Evolutionary conservation across 2,329 filamentous ascomycete genomes (phyloP), one percentile per base, ranked within the genome.

Genomic region (Epichloe bromicola): DNA sequence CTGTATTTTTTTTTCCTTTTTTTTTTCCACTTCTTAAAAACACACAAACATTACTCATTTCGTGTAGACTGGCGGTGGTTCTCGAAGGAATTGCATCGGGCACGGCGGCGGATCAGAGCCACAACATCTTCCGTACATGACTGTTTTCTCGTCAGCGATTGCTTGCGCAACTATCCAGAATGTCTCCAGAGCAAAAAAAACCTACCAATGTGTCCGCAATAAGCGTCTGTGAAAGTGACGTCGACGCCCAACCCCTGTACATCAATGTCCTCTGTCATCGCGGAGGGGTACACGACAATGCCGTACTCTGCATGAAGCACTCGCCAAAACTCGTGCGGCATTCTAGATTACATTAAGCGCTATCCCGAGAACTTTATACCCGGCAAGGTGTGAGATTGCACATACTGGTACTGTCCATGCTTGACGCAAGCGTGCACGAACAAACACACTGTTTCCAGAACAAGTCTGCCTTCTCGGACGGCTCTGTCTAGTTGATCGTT

Each of bases 221-320:
- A 70, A 1, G 63, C 64, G 37, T 69, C 66, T 14, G 66, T 66
- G 54, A 66, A 70, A 1, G 66, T 69, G 3, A 63, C 57, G 7
- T 67, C 65, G 2, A 59, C 54, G 1, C 60, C 64, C 38, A 70
- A 46, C 0, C 64, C 66, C 7, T 56, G 57, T 10, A 65, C 52
- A 23, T 65, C 62, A 26, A 69, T 56, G 7, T 64, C 59, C 51
- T 69, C 67, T 10, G 62, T 66, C 51, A 70, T 56, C 4, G 67
- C 67, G 1, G 67, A 68, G 3, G 67, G 67, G 49, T 69, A 70
- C 20, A 70, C 64, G n/a, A 70, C 56, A 42, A 70, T 70, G 39
- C 67, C 67, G 30, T 67, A 70, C 47, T 70, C 67, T 6, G 60
- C 53, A 36, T 68, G 65, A 14, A 70, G 58, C 7, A 68, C 58